Base-by-base conservation (phyloP, 805 yeast species). In the Metschnikowia bowlesiae region DNA sequence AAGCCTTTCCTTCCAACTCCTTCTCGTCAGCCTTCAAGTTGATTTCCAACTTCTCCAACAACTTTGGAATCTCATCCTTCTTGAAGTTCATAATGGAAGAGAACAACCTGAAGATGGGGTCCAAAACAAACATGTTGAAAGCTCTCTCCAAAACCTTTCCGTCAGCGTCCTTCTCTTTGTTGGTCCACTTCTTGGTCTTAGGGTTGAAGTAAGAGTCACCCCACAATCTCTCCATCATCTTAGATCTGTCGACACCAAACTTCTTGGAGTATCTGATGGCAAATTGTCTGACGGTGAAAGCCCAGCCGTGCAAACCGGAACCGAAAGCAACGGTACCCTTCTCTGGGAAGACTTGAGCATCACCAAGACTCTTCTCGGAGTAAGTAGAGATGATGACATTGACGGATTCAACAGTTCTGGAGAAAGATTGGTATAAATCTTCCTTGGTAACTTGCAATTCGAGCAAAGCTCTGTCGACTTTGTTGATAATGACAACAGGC, bases 301-400 rank as follows among this genome's bases (percentile, higher is more conserved):
- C 98, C 99, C 99, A 92, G 79, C 99, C 99, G 85, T 92, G 99
- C 73, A 92, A 83, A 87, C 98, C 99, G 76, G 98, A 94, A 83
- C 96, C 98, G 79, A 92, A 92, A 66, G 99, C 99, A 72, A 92
- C 96, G 76, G 98, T 92, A 82, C 99, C 99, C 74, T 79, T 77
- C 76, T 92, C 95, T 78, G 99, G 99, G 96, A 86, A 92, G 61
- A 92, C 98, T 83, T 92, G 98, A 69, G 82, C 85, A 71, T 92
- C 98, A 82, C 99, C 99, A 61, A 92, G 78, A 58, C 81, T 76
- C 77, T 82, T 80, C 75, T 92, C 99, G 69, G 84, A 79, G 81
- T 92, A 92, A 68, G 98, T 92, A 62, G 98, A 82, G 74, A 92
- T 89, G 74, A 94, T 87, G 72, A 94, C 99, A 86, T 92, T 92